Conservation (phyloP, 495 filamentous ascomycete genomes). For the Geopyxis carbonaria region DNA sequence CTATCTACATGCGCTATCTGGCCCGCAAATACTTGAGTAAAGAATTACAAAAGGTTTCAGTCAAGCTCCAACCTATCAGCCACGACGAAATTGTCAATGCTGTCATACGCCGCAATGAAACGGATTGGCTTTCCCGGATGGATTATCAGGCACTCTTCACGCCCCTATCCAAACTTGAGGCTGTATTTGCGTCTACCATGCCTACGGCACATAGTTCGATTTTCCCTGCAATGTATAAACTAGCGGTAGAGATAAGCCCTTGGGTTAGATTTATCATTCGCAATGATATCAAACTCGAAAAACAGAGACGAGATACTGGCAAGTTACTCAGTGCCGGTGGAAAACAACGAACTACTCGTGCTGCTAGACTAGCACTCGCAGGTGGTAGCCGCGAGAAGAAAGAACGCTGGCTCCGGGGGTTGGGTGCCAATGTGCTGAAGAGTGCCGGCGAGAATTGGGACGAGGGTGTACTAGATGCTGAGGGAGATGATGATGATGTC, state of each 20-base stretch:
- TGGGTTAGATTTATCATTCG: constrained; percentile 2
- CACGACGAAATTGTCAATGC: constrained; percentile 15
- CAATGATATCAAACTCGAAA: constrained; percentile 1
- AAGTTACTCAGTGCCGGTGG: constrained; percentile 39
- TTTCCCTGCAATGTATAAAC: background rate
- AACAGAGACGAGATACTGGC: constrained; percentile 44
- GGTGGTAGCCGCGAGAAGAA: constrained; percentile 56
- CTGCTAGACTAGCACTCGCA: constrained; percentile 67
- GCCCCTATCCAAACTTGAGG: constrained; percentile 3
- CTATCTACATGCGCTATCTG: constrained; percentile 20
- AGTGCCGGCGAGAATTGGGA: constrained; percentile 17
- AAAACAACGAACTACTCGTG: constrained; percentile 52
- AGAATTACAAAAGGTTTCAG: constrained; percentile 6
- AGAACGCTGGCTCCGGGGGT: constrained; percentile 62
- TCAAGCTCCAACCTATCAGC: constrained; percentile 2
- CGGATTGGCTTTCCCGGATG: constrained; percentile 59
- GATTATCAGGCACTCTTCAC: constrained; percentile 27
- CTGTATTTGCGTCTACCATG: background rate
- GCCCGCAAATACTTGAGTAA: constrained; percentile 19
- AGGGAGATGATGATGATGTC: too few relatives aligned
- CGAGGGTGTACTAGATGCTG: too few relatives aligned
- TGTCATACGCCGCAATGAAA: constrained; percentile 49
- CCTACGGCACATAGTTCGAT: constrained; percentile 1
- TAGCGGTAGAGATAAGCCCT: background rate
- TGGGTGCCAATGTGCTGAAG: constrained; percentile 19